Evolutionary conservation across 2,329 filamentous ascomycete genomes (phyloP).

Genomic region (Arthrobotrys sinensis): DNA sequence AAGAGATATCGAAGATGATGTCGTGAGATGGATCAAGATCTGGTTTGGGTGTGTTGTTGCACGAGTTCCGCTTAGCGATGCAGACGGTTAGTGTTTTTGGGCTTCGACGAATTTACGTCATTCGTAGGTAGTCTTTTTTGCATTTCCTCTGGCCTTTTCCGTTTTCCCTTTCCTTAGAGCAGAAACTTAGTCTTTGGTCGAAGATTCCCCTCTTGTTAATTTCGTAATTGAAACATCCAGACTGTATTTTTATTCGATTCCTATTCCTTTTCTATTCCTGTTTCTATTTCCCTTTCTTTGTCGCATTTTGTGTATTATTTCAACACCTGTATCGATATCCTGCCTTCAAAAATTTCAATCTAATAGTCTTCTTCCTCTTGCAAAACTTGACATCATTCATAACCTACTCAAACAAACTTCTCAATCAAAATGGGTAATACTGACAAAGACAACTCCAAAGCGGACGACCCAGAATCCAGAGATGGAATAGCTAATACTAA

Average conservation of each 20-base stretch:
- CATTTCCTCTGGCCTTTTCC: not conserved
- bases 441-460: conserved; percentile 9
- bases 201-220: too few relatives aligned
- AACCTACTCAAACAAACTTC: not conserved
- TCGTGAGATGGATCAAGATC: not conserved
- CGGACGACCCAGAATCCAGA: conserved; percentile 7
- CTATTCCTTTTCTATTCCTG: conserved; percentile 1
- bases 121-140: conserved; percentile 1
- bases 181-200: not conserved
- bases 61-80: conserved; percentile 22
- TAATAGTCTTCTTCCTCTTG: not conserved
- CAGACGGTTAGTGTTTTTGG: not conserved
- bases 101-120: conserved; percentile 17
- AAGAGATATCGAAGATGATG: not conserved
- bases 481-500: conserved; percentile 18
- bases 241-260: conserved; percentile 6
- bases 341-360: conserved; percentile 1
- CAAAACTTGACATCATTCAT: not conserved
- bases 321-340: not conserved
- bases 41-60: not conserved
- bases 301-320: not conserved
- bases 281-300: not conserved
- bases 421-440: conserved; percentile 31
- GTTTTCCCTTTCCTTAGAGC: not conserved
- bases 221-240: conserved; percentile 1